These are phyloP conservation scores for Hordeum vulgare DNA, from an alignment of 176 grass and related monocot species.

Conservation along the genomic window MorexV3_pseudomolecules_assembly NC_058519.1:49695065-49695564, in stretches of 20 bases:
- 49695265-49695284: background rate
- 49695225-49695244: background rate
- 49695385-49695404: too few relatives aligned
- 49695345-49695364: background rate
- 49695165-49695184: background rate
- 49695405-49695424: too few relatives aligned
- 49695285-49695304: background rate
- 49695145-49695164: background rate
- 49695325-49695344: background rate
- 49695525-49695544: too few relatives aligned
- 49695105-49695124: background rate
- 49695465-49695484: too few relatives aligned
- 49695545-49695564: too few relatives aligned
- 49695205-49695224: too few relatives aligned
- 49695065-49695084: background rate
- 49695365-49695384: background rate
- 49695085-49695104: background rate
- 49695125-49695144: background rate
- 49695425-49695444: too few relatives aligned
- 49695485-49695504: too few relatives aligned
- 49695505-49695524: too few relatives aligned
- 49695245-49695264: background rate
- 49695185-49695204: background rate
- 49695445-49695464: too few relatives aligned
- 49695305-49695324: background rate